Conservation (phyloP, 352 stramenopile species). For the Pythium apleroticum region DNA sequence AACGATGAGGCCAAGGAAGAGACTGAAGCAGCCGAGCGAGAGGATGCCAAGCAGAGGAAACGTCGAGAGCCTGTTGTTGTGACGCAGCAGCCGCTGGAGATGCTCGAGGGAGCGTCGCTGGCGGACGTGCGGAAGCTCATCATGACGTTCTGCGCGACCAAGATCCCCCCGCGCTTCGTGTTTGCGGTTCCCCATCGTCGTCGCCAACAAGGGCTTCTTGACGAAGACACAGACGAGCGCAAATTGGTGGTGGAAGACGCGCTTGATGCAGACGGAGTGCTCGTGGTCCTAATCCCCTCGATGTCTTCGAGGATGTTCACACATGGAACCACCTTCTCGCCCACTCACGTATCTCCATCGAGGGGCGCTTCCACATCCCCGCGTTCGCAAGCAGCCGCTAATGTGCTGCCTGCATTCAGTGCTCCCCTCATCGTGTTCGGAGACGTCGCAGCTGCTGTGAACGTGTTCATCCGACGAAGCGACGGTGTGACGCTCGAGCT, state of each 20-base stretch:
- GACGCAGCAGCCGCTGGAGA: constrained; percentile 22
- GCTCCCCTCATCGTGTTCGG: constrained; percentile 11
- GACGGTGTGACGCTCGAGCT: constrained; percentile 18
- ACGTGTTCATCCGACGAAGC: constrained; percentile 14
- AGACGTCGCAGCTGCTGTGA: constrained; percentile 13
- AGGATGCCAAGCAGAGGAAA: neutral
- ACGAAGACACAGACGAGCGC: constrained; percentile 4
- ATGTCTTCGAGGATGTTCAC: neutral
- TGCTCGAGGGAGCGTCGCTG: constrained; percentile 29
- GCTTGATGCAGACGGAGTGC: constrained; percentile 10
- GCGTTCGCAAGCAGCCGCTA: neutral
- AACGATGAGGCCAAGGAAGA: too few relatives aligned
- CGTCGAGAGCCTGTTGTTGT: neutral
- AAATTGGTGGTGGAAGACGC: constrained; percentile 16
- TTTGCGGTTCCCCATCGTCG: constrained; percentile 18
- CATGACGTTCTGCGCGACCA: constrained; percentile 22
- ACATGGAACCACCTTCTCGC: neutral
- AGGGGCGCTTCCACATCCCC: neutral
- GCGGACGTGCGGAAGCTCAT: constrained; percentile 34
- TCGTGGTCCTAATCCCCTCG: constrained; percentile 12
- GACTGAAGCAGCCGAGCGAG: neutral
- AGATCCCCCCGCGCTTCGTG: constrained; percentile 26
- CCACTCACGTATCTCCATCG: neutral
- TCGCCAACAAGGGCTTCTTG: neutral
- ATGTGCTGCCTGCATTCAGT: constrained; percentile 15